These are phyloP conservation scores for Fraxinus latifolia DNA, from an alignment of 305 asterid genomes.

Conservation along the genomic window DNA sequence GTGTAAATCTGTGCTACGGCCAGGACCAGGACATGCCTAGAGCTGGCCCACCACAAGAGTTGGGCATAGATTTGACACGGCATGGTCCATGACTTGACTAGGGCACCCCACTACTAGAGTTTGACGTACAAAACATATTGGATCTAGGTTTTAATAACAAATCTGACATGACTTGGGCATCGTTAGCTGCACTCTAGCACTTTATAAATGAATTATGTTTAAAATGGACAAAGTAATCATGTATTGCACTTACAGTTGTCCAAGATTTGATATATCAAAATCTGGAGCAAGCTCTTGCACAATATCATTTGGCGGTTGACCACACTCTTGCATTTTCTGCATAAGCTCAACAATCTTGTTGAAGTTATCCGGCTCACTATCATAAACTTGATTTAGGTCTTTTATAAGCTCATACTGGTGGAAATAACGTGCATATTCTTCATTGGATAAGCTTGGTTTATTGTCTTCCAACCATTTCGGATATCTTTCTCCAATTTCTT, in stretches of 20 bases:
- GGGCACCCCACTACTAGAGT: not conserved
- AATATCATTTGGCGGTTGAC: constrained; percentile 92
- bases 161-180: not conserved
- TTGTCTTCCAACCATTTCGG: constrained; percentile 91
- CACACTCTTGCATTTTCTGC: constrained; percentile 99
- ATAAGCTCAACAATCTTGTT: constrained; percentile 92
- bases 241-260: constrained; percentile 65
- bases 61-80: not conserved
- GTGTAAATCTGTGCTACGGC: not conserved
- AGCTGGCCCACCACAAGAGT: not conserved
- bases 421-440: constrained; percentile 60
- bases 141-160: not conserved
- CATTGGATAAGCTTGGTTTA: constrained; percentile 57
- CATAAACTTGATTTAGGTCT: constrained; percentile 67
- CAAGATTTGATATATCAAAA: constrained; percentile 66
- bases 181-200: not conserved
- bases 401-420: constrained; percentile 63
- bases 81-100: not conserved
- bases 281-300: constrained; percentile 89
- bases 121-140: not conserved
- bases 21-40: not conserved
- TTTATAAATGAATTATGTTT: not conserved
- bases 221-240: not conserved
- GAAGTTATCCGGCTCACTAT: constrained; percentile 76
- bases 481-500: constrained; percentile 87